phyloP scores from a whole-genome alignment of 148 eudicot genomes.

The Rhododendron griersonianum region DNA sequence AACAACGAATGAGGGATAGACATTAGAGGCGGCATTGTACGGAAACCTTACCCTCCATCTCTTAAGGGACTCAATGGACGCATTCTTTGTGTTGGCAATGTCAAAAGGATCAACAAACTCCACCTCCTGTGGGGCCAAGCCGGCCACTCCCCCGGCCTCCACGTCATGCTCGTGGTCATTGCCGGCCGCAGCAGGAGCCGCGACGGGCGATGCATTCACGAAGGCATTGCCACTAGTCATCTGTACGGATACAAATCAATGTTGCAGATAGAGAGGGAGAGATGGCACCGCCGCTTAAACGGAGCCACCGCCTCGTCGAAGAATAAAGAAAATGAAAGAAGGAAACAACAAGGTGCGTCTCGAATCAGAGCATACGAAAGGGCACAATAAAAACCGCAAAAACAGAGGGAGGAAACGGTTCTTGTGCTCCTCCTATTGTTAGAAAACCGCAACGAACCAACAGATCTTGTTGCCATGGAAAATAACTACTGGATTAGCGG shows the following conservation, averaged over 20 bases:
- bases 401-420: background rate
- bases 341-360: background rate
- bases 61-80: constrained; percentile 46
- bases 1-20: background rate
- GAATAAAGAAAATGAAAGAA: background rate
- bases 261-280: constrained; percentile 6
- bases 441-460: background rate
- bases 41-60: constrained; percentile 75
- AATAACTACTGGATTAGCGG: background rate
- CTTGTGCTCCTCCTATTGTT: background rate
- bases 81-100: constrained; percentile 70
- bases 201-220: background rate
- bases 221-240: constrained; percentile 20
- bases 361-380: background rate
- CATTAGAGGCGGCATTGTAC: background rate
- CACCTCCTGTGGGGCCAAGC: background rate
- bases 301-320: constrained; percentile 36
- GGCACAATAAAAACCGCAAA: background rate
- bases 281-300: constrained; percentile 39
- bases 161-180: constrained; percentile 17
- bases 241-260: background rate
- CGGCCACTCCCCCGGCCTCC: constrained; percentile 19
- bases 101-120: constrained; percentile 64
- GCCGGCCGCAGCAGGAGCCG: background rate
- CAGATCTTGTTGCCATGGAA: background rate